A percentile compares a stretch with the other conserved stretches of the same genome.
phyloP scores from a whole-genome alignment of 163 green algal species.

The Prototheca cutis region DNA sequence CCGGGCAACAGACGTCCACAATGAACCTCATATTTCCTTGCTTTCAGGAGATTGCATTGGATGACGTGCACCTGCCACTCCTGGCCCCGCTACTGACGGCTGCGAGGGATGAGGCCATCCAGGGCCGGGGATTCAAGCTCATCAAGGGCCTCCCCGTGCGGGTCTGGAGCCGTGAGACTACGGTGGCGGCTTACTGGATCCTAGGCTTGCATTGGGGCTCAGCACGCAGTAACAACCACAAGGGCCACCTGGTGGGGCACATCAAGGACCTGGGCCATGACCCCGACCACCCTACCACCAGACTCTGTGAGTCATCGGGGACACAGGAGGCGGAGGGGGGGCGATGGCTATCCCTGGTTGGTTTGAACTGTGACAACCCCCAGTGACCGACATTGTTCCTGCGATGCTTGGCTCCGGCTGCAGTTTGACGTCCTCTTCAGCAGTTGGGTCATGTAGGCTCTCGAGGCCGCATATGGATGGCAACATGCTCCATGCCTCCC shows the following conservation, averaged over 20 bases:
- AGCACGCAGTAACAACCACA: slow-evolving; percentile 32
- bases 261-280: slow-evolving; percentile 62
- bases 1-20: too few species aligned
- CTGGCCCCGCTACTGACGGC: slow-evolving; percentile 28
- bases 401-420: too few species aligned
- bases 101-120: slow-evolving; percentile 28
- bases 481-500: too few species aligned
- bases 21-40: background rate
- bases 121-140: slow-evolving; percentile 39
- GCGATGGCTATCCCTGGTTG: background rate
- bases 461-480: too few species aligned
- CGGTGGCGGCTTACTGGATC: slow-evolving; percentile 33
- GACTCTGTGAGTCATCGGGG: slow-evolving; percentile 33
- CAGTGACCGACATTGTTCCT: too few species aligned
- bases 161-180: slow-evolving; percentile 11
- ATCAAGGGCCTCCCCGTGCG: slow-evolving; percentile 23
- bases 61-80: slow-evolving; percentile 29
- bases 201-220: slow-evolving; percentile 40
- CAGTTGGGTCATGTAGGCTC: too few species aligned
- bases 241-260: slow-evolving; percentile 47
- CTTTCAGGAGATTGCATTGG: slow-evolving; percentile 13
- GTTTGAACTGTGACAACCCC: too few species aligned
- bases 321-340: background rate
- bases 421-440: too few species aligned
- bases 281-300: slow-evolving; percentile 47